Evolutionary conservation across 2,329 filamentous ascomycete genomes (phyloP).

Genomic region (Didymella arachidicola): DNA sequence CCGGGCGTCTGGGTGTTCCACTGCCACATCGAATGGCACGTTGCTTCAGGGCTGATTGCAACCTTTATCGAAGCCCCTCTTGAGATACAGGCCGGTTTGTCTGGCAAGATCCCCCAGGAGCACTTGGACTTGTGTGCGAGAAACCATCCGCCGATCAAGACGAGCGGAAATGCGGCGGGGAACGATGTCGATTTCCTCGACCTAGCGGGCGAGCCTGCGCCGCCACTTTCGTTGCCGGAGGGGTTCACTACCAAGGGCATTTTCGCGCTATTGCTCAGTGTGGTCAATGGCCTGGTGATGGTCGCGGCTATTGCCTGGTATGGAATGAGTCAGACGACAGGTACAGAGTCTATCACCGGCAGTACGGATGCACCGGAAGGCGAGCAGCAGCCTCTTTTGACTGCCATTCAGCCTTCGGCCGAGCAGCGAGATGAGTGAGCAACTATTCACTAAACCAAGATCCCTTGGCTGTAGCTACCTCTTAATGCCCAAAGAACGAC

Average conservation of each 20-base stretch:
- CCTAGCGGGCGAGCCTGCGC: slow-evolving; percentile 7
- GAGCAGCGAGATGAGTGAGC: neutral
- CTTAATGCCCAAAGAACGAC: too few species aligned
- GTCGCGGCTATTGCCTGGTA: slow-evolving; percentile 15
- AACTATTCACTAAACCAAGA: neutral
- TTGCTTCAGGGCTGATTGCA: slow-evolving; percentile 11
- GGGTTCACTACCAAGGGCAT: slow-evolving; percentile 9
- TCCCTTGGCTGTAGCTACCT: neutral
- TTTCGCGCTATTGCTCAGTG: slow-evolving; percentile 3
- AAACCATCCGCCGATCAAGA: neutral
- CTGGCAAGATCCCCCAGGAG: neutral
- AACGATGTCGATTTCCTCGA: slow-evolving; percentile 2
- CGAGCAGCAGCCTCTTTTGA: slow-evolving; percentile 2
- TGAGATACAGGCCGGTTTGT: neutral
- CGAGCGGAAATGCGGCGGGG: slow-evolving; percentile 6
- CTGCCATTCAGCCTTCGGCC: neutral
- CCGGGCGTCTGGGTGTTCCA: slow-evolving; percentile 46
- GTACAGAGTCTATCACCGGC: neutral
- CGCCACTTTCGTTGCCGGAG: neutral
- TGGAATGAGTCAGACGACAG: neutral
- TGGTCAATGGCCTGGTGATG: slow-evolving; percentile 3
- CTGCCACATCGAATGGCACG: slow-evolving; percentile 48
- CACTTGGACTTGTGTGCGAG: slow-evolving; percentile 2
- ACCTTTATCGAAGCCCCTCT: slow-evolving; percentile 14
- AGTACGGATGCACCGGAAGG: neutral